phyloP scores from a whole-genome alignment of 805 yeast species.

The Myxozyma vanderwaltii region DNA sequence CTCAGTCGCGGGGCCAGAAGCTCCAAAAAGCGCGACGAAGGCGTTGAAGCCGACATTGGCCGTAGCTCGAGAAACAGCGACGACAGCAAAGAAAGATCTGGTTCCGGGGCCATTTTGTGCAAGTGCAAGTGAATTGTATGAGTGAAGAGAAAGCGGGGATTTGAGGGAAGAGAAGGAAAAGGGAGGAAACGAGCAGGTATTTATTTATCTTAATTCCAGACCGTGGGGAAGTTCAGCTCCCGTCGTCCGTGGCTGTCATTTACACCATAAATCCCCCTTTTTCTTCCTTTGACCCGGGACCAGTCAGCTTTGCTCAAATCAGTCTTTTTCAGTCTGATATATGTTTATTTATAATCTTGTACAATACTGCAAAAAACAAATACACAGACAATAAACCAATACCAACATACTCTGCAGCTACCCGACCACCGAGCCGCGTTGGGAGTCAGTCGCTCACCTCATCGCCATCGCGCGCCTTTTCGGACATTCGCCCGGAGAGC shows the following conservation, averaged over 20 bases:
- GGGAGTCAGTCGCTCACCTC: neutral
- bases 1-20: slow-evolving; percentile 12
- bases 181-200: neutral
- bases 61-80: neutral
- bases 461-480: neutral
- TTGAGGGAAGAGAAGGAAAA: neutral
- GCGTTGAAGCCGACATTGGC: neutral
- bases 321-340: no score
- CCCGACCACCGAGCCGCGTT: slow-evolving; percentile 11
- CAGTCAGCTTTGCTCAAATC: no score
- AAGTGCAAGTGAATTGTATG: no score
- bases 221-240: neutral
- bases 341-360: no score
- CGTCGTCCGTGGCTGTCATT: neutral
- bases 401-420: neutral
- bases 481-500: slow-evolving; percentile 6
- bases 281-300: no score
- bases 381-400: neutral
- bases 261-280: no score
- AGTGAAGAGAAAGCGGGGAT: neutral
- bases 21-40: neutral
- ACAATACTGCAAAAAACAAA: neutral
- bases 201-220: no score
- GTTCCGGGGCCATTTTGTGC: no score
- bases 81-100: neutral